Evolutionary conservation across 306 rosid species (phyloP).

Genomic region (Clitoria ternatea): DNA sequence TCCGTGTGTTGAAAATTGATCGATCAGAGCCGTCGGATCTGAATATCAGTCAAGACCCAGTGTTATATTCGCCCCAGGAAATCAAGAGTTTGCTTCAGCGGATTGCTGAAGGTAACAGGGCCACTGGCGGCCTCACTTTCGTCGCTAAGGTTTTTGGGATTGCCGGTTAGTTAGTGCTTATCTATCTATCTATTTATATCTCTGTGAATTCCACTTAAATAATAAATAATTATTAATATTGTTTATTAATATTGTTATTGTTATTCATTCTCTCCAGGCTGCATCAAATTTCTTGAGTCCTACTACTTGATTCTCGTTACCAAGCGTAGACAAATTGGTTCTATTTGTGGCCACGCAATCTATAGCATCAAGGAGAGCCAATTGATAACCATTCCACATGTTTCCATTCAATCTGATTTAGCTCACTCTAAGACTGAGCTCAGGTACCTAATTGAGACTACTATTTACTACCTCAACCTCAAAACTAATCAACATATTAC

Average conservation of each 20-base stretch:
- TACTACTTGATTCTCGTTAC: constrained; percentile 88
- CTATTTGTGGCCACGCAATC: constrained; percentile 84
- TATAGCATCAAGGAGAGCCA: constrained; percentile 81
- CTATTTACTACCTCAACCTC: background rate
- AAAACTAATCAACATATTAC: background rate
- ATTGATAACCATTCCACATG: constrained; percentile 77
- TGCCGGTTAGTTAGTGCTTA: constrained; percentile 64
- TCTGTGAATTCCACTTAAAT: background rate
- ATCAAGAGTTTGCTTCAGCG: constrained; percentile 81
- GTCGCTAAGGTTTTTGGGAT: constrained; percentile 78
- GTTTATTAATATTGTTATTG: background rate
- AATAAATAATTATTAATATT: no score
- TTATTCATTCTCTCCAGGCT: constrained; percentile 42
- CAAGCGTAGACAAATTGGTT: constrained; percentile 87
- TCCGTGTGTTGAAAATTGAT: constrained; percentile 84
- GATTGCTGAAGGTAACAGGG: constrained; percentile 75
- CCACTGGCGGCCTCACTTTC: constrained; percentile 75
- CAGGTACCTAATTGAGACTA: constrained; percentile 44
- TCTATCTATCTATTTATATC: background rate
- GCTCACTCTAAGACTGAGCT: constrained; percentile 87
- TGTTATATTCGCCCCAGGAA: constrained; percentile 73
- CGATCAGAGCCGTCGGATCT: constrained; percentile 91
- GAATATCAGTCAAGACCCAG: constrained; percentile 81
- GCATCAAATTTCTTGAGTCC: constrained; percentile 87
- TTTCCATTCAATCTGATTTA: constrained; percentile 71